phyloP scores from a whole-genome alignment of 257 asterid genomes.

The Craterostigma plantagineum region DNA sequence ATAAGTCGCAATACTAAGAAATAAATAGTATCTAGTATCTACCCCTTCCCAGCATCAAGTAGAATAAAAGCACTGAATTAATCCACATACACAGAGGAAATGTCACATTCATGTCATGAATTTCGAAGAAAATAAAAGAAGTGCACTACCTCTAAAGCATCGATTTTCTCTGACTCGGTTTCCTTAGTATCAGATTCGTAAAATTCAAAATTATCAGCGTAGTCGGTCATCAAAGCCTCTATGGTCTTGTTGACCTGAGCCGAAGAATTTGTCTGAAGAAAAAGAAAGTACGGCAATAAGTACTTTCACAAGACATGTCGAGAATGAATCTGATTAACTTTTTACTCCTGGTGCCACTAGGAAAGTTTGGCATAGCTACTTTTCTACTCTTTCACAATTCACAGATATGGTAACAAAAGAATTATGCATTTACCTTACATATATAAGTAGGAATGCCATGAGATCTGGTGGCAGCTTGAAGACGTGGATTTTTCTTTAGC shows the following conservation, averaged over 20 bases:
- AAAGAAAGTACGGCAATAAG: neutral
- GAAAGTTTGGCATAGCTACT: neutral
- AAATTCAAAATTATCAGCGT: conserved; percentile 39
- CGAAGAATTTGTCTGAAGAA: conserved; percentile 48
- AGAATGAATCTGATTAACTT: too few relatives aligned
- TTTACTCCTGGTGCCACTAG: too few relatives aligned
- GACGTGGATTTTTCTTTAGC: conserved; percentile 78
- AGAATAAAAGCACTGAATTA: neutral
- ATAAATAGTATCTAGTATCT: too few relatives aligned
- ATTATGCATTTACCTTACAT: conserved; percentile 26
- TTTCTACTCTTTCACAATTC: neutral
- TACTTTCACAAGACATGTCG: too few relatives aligned
- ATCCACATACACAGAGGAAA: neutral
- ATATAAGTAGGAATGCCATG: conserved; percentile 73
- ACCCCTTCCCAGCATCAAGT: too few relatives aligned
- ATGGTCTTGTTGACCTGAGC: conserved; percentile 52
- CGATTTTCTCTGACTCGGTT: conserved; percentile 59
- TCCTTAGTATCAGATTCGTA: conserved; percentile 47
- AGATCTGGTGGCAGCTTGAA: conserved; percentile 89
- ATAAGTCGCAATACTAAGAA: too few relatives aligned
- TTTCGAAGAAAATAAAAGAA: conserved; percentile 3
- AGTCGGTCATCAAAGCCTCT: conserved; percentile 39
- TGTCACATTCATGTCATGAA: conserved; percentile 1
- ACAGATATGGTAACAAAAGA: neutral
- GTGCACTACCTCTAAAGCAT: conserved; percentile 83